Conservation (phyloP, 2,329 filamentous ascomycete species). For the Neocucurbitaria cava region DNA sequence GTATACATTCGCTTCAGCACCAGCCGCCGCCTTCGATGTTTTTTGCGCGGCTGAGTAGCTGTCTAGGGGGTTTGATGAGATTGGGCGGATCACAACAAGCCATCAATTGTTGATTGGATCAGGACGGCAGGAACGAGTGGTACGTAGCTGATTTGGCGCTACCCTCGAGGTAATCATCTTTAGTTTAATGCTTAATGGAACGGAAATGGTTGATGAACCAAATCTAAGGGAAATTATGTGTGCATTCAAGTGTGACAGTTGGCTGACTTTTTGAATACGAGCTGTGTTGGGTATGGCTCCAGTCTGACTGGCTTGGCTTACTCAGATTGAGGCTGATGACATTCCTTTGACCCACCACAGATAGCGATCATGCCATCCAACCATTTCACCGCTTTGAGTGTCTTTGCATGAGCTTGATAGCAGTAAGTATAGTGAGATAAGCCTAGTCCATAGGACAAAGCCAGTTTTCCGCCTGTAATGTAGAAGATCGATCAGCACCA, state of each 20-base stretch:
- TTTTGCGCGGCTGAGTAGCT: slow-evolving; percentile 28
- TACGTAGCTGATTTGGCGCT: background rate
- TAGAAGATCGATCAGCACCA: background rate
- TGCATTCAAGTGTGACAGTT: background rate
- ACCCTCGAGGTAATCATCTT: slow-evolving; percentile 28
- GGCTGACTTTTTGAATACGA: background rate
- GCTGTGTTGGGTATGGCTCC: background rate
- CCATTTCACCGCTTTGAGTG: background rate
- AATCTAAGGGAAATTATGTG: background rate
- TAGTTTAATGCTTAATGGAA: slow-evolving; percentile 47
- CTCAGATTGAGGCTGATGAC: slow-evolving; percentile 1
- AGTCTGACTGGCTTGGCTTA: background rate
- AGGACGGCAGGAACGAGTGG: slow-evolving; percentile 2
- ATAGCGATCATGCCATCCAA: background rate
- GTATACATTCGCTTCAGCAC: slow-evolving; percentile 41
- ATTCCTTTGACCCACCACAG: background rate
- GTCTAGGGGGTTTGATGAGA: slow-evolving; percentile 15
- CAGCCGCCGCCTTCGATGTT: slow-evolving; percentile 25
- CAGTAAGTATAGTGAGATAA: background rate
- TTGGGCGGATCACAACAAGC: slow-evolving; percentile 1
- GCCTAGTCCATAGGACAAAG: background rate
- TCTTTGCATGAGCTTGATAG: background rate
- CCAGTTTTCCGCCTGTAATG: background rate
- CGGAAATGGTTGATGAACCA: slow-evolving; percentile 26
- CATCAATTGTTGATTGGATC: slow-evolving; percentile 3